phyloP scores from a whole-genome alignment of 257 asterid genomes.

The Rauvolfia tetraphylla region DNA sequence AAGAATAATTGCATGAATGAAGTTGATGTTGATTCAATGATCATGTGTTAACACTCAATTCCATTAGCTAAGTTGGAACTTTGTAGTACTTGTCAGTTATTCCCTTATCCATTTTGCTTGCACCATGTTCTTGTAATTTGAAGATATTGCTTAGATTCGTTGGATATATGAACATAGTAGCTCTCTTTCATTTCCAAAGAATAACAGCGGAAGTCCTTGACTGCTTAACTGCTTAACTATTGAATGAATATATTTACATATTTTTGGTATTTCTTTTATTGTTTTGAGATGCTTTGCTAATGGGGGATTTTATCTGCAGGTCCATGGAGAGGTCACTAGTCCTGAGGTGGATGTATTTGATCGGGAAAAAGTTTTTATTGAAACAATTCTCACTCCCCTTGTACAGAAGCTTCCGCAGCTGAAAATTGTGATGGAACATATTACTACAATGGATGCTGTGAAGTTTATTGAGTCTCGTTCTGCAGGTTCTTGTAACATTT shows the following conservation, averaged over 20 bases:
- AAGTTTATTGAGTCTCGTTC: conserved; percentile 72
- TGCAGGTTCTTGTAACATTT: conserved; percentile 40
- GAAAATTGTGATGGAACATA: conserved; percentile 96
- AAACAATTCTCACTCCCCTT: conserved; percentile 62
- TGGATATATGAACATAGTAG: not conserved
- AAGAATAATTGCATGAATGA: not conserved
- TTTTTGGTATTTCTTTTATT: not conserved
- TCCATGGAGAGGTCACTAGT: conserved; percentile 92
- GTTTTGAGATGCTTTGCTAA: conserved; percentile 1
- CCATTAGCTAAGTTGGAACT: too few species aligned
- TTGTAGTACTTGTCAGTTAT: not conserved
- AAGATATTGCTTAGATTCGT: too few species aligned
- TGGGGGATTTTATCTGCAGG: conserved; percentile 37
- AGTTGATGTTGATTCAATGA: not conserved
- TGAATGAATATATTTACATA: not conserved
- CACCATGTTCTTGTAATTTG: not conserved
- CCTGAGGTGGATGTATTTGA: conserved; percentile 85
- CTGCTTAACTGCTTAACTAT: too few species aligned
- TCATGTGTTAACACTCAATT: not conserved
- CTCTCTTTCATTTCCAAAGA: not conserved
- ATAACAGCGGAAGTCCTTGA: not conserved
- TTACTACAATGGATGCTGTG: conserved; percentile 86
- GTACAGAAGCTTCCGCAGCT: conserved; percentile 61
- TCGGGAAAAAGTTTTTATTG: conserved; percentile 89
- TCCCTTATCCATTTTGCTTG: not conserved